phyloP scores from a whole-genome alignment of 768 basidiomycete species.

The Suillus cothurnatus region DNA sequence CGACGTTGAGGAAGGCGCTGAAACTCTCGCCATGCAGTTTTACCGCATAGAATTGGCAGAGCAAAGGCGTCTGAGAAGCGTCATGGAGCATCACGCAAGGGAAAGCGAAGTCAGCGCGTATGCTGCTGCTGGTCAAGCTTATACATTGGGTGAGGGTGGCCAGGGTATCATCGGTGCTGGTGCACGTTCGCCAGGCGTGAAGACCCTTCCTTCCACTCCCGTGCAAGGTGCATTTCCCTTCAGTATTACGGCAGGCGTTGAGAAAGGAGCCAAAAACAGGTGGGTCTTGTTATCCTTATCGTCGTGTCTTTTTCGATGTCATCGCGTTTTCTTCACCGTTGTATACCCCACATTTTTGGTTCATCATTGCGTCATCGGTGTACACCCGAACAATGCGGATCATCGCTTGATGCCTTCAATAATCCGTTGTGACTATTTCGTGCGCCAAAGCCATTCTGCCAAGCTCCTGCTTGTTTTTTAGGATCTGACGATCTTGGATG shows the following conservation, averaged over 20 bases:
- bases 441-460: neutral
- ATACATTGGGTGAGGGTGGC: constrained; percentile 7
- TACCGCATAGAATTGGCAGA: constrained; percentile 92
- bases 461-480: neutral
- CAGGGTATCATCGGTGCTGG: neutral
- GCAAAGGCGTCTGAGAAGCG: constrained; percentile 82
- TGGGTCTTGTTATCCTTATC: constrained; percentile 31
- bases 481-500: neutral
- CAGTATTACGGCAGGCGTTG: constrained; percentile 93
- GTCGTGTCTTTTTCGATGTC: neutral
- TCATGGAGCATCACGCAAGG: constrained; percentile 88
- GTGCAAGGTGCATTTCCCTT: constrained; percentile 60
- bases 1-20: constrained; percentile 66
- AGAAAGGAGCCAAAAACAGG: constrained; percentile 94
- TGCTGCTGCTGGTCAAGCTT: constrained; percentile 11
- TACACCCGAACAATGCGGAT: neutral
- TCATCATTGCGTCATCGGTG: neutral
- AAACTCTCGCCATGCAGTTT: constrained; percentile 89
- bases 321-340: neutral
- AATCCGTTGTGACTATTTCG: neutral
- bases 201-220: constrained; percentile 22
- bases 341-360: neutral
- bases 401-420: neutral
- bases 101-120: constrained; percentile 43
- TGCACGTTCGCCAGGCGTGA: constrained; percentile 10